Conservation (phyloP, 2,329 filamentous ascomycete species). For the Trichophyton schoenleinii region DNA sequence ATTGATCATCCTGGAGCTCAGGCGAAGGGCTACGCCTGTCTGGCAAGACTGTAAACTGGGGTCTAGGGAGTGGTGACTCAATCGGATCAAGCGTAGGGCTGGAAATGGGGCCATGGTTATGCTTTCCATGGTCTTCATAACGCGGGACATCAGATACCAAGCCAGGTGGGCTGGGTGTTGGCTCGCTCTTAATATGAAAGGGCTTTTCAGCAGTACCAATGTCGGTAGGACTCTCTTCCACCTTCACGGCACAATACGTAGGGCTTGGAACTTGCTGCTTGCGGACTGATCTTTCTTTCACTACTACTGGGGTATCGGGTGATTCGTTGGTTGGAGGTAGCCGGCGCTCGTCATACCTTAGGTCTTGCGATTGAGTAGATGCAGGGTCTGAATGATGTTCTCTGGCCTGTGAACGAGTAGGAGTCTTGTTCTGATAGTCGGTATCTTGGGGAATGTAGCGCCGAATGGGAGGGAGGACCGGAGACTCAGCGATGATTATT, state of each 20-base stretch:
- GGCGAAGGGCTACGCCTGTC: neutral
- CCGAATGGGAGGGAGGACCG: neutral
- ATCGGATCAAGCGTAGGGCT: neutral
- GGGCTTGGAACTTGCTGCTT: conserved; percentile 4
- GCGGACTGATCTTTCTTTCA: conserved; percentile 14
- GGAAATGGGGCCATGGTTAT: neutral
- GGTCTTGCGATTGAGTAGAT: conserved; percentile 13
- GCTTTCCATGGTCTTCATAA: neutral
- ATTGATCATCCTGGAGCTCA: neutral
- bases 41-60: neutral
- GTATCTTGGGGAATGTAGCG: neutral
- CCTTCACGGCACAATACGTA: conserved; percentile 10
- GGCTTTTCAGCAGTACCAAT: conserved; percentile 11
- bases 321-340: conserved; percentile 6
- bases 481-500: neutral
- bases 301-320: conserved; percentile 9
- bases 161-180: conserved; percentile 13
- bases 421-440: neutral
- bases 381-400: conserved; percentile 1
- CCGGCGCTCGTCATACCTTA: conserved; percentile 5
- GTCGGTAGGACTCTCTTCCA: conserved; percentile 4
- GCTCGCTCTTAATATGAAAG: conserved; percentile 26
- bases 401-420: neutral
- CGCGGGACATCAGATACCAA: neutral
- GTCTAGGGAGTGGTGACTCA: neutral